These are phyloP conservation scores for Apiotrichum akiyoshidainum DNA, from an alignment of 1,284 basidiomycete species.

Conservation along the genomic window DNA sequence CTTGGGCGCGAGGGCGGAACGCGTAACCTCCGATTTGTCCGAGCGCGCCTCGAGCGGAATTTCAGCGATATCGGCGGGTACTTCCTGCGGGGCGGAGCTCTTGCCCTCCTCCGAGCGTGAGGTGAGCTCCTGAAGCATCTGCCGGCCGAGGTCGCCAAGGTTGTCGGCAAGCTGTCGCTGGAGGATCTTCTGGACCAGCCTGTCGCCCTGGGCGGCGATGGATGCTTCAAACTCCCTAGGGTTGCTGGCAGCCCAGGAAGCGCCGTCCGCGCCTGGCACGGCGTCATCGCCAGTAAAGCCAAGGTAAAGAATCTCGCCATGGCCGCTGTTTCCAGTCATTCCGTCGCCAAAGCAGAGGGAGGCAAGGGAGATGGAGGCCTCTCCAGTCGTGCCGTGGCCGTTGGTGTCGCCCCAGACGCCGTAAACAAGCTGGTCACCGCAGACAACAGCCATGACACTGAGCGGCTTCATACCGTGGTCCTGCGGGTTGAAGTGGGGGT, in stretches of 20 bases:
- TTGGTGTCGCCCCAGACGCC: slow-evolving; percentile 3
- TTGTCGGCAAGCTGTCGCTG: too few species aligned
- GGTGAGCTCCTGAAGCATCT: too few species aligned
- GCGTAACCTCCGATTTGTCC: too few species aligned
- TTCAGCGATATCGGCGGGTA: too few species aligned
- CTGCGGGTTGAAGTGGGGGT: background rate
- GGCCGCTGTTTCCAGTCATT: slow-evolving; percentile 2
- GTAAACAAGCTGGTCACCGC: slow-evolving; percentile 4
- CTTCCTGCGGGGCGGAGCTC: too few species aligned
- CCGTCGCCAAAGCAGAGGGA: background rate
- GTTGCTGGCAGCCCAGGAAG: background rate
- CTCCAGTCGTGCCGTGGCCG: background rate
- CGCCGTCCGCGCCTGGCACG: background rate
- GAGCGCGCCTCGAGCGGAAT: too few species aligned
- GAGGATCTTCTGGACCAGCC: background rate
- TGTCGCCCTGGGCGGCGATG: background rate
- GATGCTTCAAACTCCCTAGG: background rate
- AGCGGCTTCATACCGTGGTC: background rate
- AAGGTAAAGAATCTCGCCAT: background rate
- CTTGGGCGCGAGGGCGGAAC: too few species aligned
- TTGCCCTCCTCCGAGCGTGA: too few species aligned
- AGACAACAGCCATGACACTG: background rate
- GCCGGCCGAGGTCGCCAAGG: too few species aligned
- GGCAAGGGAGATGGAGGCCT: slow-evolving; percentile 3
- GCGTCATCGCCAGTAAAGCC: slow-evolving; percentile 1